Base-by-base conservation (phyloP, 23 red algal species). In the Gracilariopsis chorda region DNA sequence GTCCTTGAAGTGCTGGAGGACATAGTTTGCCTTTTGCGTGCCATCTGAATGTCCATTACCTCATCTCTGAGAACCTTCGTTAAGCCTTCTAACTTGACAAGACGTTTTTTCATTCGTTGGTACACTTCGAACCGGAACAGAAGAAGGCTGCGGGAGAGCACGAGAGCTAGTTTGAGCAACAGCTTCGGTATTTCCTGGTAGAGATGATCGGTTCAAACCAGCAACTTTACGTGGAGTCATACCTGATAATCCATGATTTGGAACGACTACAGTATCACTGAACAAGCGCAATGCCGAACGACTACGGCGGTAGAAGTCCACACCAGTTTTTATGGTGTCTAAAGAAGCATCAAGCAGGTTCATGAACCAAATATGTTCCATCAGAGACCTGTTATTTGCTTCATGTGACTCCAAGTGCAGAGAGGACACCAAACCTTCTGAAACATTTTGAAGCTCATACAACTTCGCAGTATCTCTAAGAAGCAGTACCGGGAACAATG, bases 1-100 rank as follows among this genome's bases (percentile, higher is more conserved):
- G 2, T 88, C 84, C 68, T 88, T 88, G 47, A 88, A 88, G 20
- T 51, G 27, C 59, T 88, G 63, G 3, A 51, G 46, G 12, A 88
- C 70, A 40, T 88, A 88, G 24, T 39, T 63, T 9, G 68, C 84
- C 51, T 88, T 88, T 16, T 48, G 84, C 20, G 70, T 49, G 64
- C 77, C 84, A 34, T 71, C 77, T 19, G 55, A n/a, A 59, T 19
- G n/a, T 12, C 48, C 19, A n/a, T n/a, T n/a, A n/a, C n/a, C n/a
- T n/a, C n/a, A n/a, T n/a, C n/a, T n/a, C n/a, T n/a, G n/a, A n/a
- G n/a, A n/a, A n/a, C n/a, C n/a, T n/a, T n/a, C n/a, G n/a, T n/a
- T n/a, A n/a, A n/a, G n/a, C n/a, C n/a, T n/a, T n/a, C n/a, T n/a
- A n/a, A n/a, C n/a, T n/a, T n/a, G n/a, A n/a, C n/a, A n/a, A n/a